phyloP scores from a whole-genome alignment of 805 yeast genomes.

The Schizosaccharomyces lindneri region DNA sequence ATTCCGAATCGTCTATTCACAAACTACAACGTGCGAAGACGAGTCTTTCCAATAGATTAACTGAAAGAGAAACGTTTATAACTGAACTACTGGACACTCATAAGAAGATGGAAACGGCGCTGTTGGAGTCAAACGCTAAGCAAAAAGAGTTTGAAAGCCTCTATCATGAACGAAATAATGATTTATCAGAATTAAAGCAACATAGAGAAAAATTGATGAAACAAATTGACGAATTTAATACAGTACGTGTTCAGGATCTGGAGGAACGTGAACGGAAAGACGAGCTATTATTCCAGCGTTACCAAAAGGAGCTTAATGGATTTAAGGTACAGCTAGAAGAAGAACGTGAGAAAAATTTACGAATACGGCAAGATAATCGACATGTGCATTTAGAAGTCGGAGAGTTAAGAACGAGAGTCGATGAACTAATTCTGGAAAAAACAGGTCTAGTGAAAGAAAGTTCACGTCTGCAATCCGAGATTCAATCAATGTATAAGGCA shows the following conservation, averaged over 20 bases:
- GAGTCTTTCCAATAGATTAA: not conserved
- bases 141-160: not conserved
- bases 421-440: not conserved
- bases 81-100: not conserved
- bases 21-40: not conserved
- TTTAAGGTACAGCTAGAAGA: not conserved
- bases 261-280: not conserved
- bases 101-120: not conserved
- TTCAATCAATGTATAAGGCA: not conserved
- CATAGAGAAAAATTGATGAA: not conserved
- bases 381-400: not conserved
- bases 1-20: not conserved
- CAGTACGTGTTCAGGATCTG: not conserved
- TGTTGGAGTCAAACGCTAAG: not conserved
- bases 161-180: not conserved
- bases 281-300: not conserved
- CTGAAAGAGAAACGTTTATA: not conserved
- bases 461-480: not conserved
- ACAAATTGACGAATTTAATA: not conserved
- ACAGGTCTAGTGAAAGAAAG: not conserved
- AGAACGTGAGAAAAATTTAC: not conserved
- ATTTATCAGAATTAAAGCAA: not conserved
- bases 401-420: not conserved
- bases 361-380: not conserved
- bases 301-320: not conserved